These are phyloP conservation scores for Vigna nakashimae DNA, from an alignment of 306 rosid genomes.

Conservation along the genomic window DNA sequence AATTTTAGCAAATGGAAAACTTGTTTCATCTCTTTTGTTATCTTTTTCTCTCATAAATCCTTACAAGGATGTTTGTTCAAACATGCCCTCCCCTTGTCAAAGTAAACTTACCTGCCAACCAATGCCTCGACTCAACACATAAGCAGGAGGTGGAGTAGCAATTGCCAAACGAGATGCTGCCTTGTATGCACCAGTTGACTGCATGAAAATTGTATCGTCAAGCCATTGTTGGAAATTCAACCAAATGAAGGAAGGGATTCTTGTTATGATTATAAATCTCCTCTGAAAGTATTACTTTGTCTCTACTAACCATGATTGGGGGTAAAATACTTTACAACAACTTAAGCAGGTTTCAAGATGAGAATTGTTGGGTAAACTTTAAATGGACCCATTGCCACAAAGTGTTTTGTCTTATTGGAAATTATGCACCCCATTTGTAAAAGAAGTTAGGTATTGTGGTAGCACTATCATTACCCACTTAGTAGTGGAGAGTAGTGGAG, in stretches of 20 bases:
- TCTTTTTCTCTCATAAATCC: too few relatives aligned
- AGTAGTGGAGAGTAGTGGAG: too few relatives aligned
- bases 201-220: conserved; percentile 41
- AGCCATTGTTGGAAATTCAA: conserved; percentile 16
- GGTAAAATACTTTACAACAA: neutral
- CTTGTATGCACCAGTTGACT: conserved; percentile 91
- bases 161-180: conserved; percentile 89
- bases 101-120: conserved; percentile 87
- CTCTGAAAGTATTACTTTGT: conserved; percentile 5
- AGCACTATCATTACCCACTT: too few relatives aligned
- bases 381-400: too few relatives aligned
- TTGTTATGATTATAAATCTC: neutral
- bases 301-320: neutral
- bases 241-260: neutral
- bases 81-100: neutral
- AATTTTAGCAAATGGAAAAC: too few relatives aligned
- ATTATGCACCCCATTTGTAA: too few relatives aligned
- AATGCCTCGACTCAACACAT: conserved; percentile 90
- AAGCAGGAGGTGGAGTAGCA: conserved; percentile 95
- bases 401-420: too few relatives aligned
- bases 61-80: too few relatives aligned
- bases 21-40: too few relatives aligned
- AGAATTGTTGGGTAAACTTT: too few relatives aligned
- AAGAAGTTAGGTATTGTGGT: too few relatives aligned
- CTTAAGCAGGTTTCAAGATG: conserved; percentile 27